Percentiles rank a stretch among this genome's conserved stretches.
Evolutionary conservation across 2,329 filamentous ascomycete species (phyloP).

Genomic region (Neonectria faginata): DNA sequence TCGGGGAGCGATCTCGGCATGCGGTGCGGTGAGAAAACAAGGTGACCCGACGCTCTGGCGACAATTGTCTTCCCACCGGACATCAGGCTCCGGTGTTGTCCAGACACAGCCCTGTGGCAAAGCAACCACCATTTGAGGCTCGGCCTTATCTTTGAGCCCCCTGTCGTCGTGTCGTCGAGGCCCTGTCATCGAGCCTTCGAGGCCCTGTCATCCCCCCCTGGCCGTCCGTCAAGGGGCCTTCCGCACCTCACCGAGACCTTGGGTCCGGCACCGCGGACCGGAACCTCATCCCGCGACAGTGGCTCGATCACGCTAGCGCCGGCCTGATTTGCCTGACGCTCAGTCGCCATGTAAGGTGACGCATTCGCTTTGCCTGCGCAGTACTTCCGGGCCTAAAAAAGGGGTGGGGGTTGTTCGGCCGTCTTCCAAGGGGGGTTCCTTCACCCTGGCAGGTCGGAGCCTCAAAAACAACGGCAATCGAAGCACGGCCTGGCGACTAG

Average conservation of each 20-base stretch:
- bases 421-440: slow-evolving; percentile 1
- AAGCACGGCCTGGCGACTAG: slow-evolving; percentile 6
- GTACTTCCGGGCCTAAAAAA: slow-evolving; percentile 12
- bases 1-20: neutral
- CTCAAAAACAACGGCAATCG: slow-evolving; percentile 22
- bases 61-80: neutral
- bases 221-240: neutral
- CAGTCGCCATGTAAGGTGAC: slow-evolving; percentile 14
- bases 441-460: slow-evolving; percentile 16
- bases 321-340: slow-evolving; percentile 23
- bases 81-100: neutral
- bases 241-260: slow-evolving; percentile 29
- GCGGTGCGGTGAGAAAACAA: neutral
- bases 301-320: slow-evolving; percentile 35
- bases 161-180: slow-evolving; percentile 7
- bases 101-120: slow-evolving; percentile 30
- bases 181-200: neutral
- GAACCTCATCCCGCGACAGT: slow-evolving; percentile 32
- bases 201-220: neutral
- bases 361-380: neutral
- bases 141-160: slow-evolving; percentile 38
- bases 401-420: slow-evolving; percentile 21
- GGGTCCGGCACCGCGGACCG: slow-evolving; percentile 36
- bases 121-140: slow-evolving; percentile 37
- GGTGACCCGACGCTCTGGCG: neutral